Base-by-base conservation (phyloP, 352 stramenopile species). In the Saprolegnia diclina region DNA sequence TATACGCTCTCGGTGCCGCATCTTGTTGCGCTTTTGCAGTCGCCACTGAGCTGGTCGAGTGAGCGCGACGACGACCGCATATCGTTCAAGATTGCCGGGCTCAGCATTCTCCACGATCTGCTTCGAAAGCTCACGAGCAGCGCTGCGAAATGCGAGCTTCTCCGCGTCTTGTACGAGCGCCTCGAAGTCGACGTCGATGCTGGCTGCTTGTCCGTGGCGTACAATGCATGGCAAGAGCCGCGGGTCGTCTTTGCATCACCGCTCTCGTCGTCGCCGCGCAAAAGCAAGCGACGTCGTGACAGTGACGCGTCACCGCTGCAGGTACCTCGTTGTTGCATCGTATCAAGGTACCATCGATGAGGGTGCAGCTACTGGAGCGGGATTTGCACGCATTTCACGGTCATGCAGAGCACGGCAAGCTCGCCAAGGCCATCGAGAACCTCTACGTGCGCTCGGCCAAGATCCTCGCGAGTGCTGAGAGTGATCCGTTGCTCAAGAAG, bases 71-170 rank as follows among this genome's bases (percentile, higher is more conserved):
- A 59, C 35, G n/a, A 24, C 24, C 11, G 11, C 4, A 44, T 48
- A 0, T 4, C 63, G 2, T n/a, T 69, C 19, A 69, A 69, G 42
- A 42, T 69, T 13, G 46, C 22, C 5, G 78, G 77, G 0, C 54
- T 88, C 9, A 80, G 76, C 21, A 72, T 85, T 59, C 45, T 82
- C 9, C 80, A 88, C 56, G 80, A 88, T 38, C 65, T 84, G 7
- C 73, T 88, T 32, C 71, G 78, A 16, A 86, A 86, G 35, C 57
- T 88, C 4, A 85, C 77, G 0, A 81, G 77, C 40, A 80, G 73
- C 2, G 80, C 77, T 0, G 55, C 73, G 24, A 79, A 83, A 64
- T 75, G 71, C 42, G 79, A 71, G 46, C 67, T 88, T 50, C 42
- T 88, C 6, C 40, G 69, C 18, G 76, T 82, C 32, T 72, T 85